These are phyloP conservation scores for Lablab purpureus DNA, from an alignment of 306 rosid species.

Conservation along the genomic window DNA sequence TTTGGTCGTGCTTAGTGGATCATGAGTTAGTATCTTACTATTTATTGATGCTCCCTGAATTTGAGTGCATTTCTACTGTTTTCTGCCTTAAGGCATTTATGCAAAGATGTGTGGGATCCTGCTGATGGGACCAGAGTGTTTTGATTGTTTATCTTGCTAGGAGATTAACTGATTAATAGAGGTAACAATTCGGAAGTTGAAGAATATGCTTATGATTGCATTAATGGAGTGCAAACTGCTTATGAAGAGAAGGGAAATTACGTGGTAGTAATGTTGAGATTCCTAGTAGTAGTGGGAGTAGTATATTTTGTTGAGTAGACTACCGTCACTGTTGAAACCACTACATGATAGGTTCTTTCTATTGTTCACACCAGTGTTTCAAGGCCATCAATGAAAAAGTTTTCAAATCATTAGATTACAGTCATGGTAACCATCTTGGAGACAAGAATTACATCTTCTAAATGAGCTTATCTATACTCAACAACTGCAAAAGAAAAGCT, in stretches of 20 bases:
- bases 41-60: slow-evolving; percentile 25
- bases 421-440: not conserved
- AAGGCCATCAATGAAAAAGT: not conserved
- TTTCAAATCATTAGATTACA: not conserved
- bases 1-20: slow-evolving; percentile 25
- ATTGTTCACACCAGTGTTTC: not conserved
- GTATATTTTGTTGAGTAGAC: not conserved
- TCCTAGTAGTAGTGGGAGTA: not conserved
- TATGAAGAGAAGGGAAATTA: slow-evolving; percentile 12
- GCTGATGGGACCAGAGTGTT: not conserved
- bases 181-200: slow-evolving; percentile 18
- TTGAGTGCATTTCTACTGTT: slow-evolving; percentile 25
- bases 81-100: not conserved
- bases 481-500: too few species aligned
- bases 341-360: not conserved
- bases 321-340: not conserved
- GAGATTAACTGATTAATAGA: slow-evolving; percentile 16
- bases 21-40: slow-evolving; percentile 11
- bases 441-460: not conserved
- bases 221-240: not conserved
- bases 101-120: not conserved
- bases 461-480: not conserved
- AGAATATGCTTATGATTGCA: slow-evolving; percentile 33
- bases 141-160: not conserved
- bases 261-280: not conserved